These are phyloP conservation scores for Isatis tinctoria DNA, from an alignment of 345 rosid species.

Conservation along the genomic window DNA sequence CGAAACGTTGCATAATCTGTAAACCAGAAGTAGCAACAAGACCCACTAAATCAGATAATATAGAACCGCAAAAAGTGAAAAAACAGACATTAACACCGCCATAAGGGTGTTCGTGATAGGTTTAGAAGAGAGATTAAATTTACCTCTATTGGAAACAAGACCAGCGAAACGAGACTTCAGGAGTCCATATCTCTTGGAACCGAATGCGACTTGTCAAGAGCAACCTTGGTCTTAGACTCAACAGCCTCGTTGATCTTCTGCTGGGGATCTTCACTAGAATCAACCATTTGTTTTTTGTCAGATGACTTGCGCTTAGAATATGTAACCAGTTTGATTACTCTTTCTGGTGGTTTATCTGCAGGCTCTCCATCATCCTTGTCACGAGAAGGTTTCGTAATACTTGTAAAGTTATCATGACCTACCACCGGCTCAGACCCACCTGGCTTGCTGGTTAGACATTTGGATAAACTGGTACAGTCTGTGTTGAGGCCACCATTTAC, in stretches of 20 bases:
- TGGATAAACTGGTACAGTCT: conserved; percentile 4
- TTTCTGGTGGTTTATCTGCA: conserved; percentile 24
- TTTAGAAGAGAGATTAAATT: background rate
- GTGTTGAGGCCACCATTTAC: background rate
- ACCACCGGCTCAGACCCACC: conserved; percentile 14
- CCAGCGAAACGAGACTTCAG: background rate
- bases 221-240: conserved; percentile 16
- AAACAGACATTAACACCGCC: no score
- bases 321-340: conserved; percentile 31
- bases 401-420: conserved; percentile 5
- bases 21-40: background rate
- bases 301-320: conserved; percentile 29
- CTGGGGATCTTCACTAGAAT: conserved; percentile 16
- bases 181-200: conserved; percentile 8
- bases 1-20: background rate
- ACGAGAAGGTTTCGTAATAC: background rate
- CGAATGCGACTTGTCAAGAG: conserved; percentile 7
- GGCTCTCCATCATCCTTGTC: conserved; percentile 9
- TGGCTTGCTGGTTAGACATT: conserved; percentile 6
- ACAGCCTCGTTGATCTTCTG: conserved; percentile 5
- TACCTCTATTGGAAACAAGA: background rate
- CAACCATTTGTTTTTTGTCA: conserved; percentile 20
- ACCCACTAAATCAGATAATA: background rate
- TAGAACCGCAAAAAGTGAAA: no score
- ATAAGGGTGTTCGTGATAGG: background rate